A percentile compares a stretch with the other conserved stretches of the same genome.
Evolutionary conservation across 257 asterid species (phyloP).

Genomic region (Agastache rugosa): DNA sequence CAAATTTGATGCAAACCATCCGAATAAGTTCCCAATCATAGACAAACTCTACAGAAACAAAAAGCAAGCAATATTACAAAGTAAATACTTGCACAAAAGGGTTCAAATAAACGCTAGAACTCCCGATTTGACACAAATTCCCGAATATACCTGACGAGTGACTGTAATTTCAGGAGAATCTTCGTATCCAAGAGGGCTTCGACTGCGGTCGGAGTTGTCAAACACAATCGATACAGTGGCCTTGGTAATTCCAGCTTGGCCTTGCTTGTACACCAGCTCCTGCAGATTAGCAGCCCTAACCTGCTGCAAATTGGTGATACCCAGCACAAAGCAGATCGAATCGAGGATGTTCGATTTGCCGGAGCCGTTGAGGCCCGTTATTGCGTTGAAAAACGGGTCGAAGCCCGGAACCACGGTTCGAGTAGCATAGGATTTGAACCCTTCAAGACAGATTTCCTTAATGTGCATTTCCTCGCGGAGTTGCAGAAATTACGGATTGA

Average conservation of each 20-base stretch:
- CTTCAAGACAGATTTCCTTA: conserved; percentile 91
- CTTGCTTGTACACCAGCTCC: conserved; percentile 99
- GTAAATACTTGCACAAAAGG: neutral
- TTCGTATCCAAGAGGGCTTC: conserved; percentile 96
- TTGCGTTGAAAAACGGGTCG: conserved; percentile 94
- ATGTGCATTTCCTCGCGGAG: conserved; percentile 57
- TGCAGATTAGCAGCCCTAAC: conserved; percentile 98
- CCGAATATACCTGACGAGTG: conserved; percentile 82
- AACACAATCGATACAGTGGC: conserved; percentile 95
- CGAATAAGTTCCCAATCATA: neutral
- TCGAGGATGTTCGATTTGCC: conserved; percentile 98
- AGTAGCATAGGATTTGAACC: conserved; percentile 96
- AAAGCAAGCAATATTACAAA: neutral
- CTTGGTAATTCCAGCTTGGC: conserved; percentile 98
- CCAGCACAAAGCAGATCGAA: conserved; percentile 95
- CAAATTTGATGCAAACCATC: neutral
- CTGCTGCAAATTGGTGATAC: conserved; percentile 97
- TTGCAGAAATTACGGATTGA: conserved; percentile 12
- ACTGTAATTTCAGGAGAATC: conserved; percentile 92
- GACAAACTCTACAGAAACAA: neutral
- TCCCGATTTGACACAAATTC: neutral
- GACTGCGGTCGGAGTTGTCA: conserved; percentile 79
- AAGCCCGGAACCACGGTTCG: conserved; percentile 92
- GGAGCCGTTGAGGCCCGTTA: conserved; percentile 93
- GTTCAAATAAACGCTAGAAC: neutral